Evolutionary conservation across 768 basidiomycete species (phyloP), one percentile per base, ranked within the genome.

Genomic region (Auriculariales sp.): DNA sequence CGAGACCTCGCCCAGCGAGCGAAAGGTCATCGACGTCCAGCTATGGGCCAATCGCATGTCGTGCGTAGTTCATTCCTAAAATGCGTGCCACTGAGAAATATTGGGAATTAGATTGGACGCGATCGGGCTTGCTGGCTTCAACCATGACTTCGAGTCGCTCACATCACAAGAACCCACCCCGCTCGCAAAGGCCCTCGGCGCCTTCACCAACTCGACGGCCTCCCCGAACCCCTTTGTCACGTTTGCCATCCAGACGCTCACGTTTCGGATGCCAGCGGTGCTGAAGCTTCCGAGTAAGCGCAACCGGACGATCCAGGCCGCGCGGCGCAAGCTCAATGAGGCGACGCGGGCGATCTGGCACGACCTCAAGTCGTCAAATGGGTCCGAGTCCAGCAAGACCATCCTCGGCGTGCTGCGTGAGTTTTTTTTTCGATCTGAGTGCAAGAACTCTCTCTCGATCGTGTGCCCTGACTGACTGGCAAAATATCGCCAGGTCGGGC

Each of bases 381-480:
- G 27, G 25, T 42, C 49, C 27, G 48, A 45, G 11, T 28, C 51
- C 19, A 49, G 52, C 22, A 53, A 53, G 34, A 53, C 49, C 28
- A 53, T 53, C 28, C 34, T 53, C 19, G 52, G 50, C 39, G 27
- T 25, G 11, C 78, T 81, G 67, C 54, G 79, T 79, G 64, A 56
- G 69, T 55, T n/a, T 10, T 9, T 17, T 1, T n/a, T 30, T 3
- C 27, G 12, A n/a, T 30, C 32, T 22, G 25, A 51, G 48, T 39
- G 17, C 14, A 22, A 12, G 25, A 6, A 53, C 9, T 28, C 22
- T 50, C 19, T 14, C 15, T 10, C 17, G 14, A 29, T 47, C 5
- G 30, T 28, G 19, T 36, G 17, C 14, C 3, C 46, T n/a, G 4
- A 22, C 49, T n/a, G n/a, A n/a, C n/a, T n/a, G n/a, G n/a, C n/a